Evolutionary conservation across 495 filamentous ascomycete genomes (phyloP), one percentile per base, ranked within the genome.

Genomic region (Podospora anserina): DNA sequence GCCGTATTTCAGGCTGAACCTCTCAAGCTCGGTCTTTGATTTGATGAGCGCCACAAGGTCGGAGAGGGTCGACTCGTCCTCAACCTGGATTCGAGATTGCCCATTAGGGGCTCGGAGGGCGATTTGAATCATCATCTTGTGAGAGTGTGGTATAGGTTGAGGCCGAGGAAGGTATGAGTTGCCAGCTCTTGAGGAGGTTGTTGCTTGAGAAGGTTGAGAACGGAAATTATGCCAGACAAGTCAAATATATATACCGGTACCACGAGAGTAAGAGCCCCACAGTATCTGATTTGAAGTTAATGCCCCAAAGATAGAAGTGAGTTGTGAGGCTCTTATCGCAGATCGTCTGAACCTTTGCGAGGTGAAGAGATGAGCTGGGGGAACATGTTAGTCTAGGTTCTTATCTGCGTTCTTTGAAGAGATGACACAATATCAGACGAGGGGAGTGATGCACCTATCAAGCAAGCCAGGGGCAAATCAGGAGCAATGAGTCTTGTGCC

Each of bases 1-100:
- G 20, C 94, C 93, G 76, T 89, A 91, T 82, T 96, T 97, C 57
- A 97, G 80, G 44, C 93, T 88, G 71, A 94, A 92, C 32, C 78
- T 75, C 5, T 67, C 34, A 27, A 81, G 65, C 13, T 80, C 82
- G 1, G 77, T 80, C 68, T 73, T 72, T 7, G 71, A 65, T 55
- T 76, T 71, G 73, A 84, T 67, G 59, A 74, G 67, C 77, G 74
- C 64, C 23, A 84, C 79, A 0, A 97, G 70, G 23, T 76, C 74
- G 3, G 61, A 76, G 28, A 95, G 83, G 2, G 86, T 90, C 20
- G 90, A 87, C 49, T 82, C 78, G 34, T 91, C 89, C 27, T 87
- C 80, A 23, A 95, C 78, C 13, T 84, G 84, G n/a, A 94, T 73
- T 3, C 84, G 88, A 18, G 75, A 74, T 11, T 74, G 75, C 6